Conservation (phyloP, 192 early-diverging fungal genomes). For the Backusella tuberculispora region DNA sequence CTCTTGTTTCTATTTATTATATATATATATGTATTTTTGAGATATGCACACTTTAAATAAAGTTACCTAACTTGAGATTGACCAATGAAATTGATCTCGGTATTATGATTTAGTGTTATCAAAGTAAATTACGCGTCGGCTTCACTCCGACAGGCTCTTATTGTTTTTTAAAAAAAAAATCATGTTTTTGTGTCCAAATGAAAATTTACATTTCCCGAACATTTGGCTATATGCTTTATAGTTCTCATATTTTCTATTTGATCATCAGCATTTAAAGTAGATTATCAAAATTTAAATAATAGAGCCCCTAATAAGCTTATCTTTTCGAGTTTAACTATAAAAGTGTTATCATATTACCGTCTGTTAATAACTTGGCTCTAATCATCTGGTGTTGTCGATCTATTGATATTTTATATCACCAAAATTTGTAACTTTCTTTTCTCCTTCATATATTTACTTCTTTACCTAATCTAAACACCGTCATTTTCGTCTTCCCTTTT, state of each 20-base stretch:
- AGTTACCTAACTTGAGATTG: conserved; percentile 1
- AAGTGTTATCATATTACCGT: neutral
- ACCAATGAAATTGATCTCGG: neutral
- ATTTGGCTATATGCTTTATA: neutral
- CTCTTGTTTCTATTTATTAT: neutral
- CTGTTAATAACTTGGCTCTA: neutral
- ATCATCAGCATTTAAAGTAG: neutral
- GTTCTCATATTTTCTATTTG: neutral
- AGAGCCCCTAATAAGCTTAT: too few relatives aligned
- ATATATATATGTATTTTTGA: neutral
- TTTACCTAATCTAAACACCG: neutral
- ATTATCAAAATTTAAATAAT: too few relatives aligned
- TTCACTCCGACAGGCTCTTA: conserved; percentile 10
- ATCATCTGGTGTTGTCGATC: neutral
- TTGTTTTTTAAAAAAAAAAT: neutral
- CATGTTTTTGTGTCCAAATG: conserved; percentile 10
- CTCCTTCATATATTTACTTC: neutral
- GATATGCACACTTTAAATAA: conserved; percentile 16
- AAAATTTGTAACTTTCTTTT: neutral
- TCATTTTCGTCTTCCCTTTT: neutral
- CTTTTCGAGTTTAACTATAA: neutral
- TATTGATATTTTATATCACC: neutral
- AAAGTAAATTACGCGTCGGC: conserved; percentile 17
- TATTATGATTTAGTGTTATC: conserved; percentile 14
- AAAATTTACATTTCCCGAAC: conserved; percentile 10